These are phyloP conservation scores for Clarireedia monteithiana DNA, from an alignment of 2,329 filamentous ascomycete species.

Conservation along the genomic window DNA sequence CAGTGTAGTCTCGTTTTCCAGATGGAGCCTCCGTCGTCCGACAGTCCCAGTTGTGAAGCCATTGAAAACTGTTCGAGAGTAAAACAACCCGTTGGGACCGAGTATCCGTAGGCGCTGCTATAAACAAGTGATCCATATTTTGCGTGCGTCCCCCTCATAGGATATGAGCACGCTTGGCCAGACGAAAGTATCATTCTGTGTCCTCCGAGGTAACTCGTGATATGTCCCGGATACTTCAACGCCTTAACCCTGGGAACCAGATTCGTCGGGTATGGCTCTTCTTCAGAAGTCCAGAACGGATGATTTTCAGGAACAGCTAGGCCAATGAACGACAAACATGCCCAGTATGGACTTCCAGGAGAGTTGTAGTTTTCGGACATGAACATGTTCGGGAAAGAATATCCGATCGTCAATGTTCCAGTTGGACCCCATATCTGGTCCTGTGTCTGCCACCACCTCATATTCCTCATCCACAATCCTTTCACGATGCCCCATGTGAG, in stretches of 20 bases:
- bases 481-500: conserved; percentile 75
- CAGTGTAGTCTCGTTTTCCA: conserved; percentile 70
- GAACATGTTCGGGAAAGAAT: conserved; percentile 72
- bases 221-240: conserved; percentile 63
- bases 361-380: conserved; percentile 81
- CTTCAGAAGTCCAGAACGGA: conserved; percentile 65
- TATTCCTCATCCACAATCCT: conserved; percentile 63
- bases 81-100: conserved; percentile 67
- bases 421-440: conserved; percentile 66
- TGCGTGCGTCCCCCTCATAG: conserved; percentile 72
- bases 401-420: conserved; percentile 67
- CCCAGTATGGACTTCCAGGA: conserved; percentile 66
- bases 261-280: conserved; percentile 50
- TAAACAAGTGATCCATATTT: conserved; percentile 79
- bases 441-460: conserved; percentile 75
- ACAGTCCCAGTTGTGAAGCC: conserved; percentile 67
- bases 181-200: conserved; percentile 70
- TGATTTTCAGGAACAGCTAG: conserved; percentile 61
- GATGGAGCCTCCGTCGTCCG: conserved; percentile 68
- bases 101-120: conserved; percentile 68
- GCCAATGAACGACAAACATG: conserved; percentile 68
- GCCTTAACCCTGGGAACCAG: conserved; percentile 51
- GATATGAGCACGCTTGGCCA: conserved; percentile 75
- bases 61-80: conserved; percentile 70
- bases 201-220: conserved; percentile 61